Percentiles rank a stretch among this genome's conserved stretches.
phyloP scores from a whole-genome alignment of 2,329 filamentous ascomycete genomes.

The Penicillium sp. region DNA sequence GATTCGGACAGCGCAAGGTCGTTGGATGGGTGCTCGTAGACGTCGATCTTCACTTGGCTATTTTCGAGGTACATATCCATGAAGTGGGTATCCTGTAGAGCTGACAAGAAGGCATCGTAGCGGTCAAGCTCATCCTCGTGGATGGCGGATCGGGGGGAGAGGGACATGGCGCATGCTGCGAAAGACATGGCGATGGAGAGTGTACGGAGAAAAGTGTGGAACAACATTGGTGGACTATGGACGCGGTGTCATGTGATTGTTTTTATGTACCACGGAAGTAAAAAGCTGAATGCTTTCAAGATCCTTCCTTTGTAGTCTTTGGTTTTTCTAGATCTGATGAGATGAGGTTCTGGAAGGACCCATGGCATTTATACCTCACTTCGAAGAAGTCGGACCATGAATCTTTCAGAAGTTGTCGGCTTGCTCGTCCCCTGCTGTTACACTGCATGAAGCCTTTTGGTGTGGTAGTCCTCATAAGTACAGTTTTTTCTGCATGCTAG shows the following conservation, averaged over 20 bases:
- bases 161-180: background rate
- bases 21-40: conserved; percentile 2
- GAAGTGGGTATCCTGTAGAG: conserved; percentile 2
- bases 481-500: background rate
- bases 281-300: too few species aligned
- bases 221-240: background rate
- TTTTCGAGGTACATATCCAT: conserved; percentile 7
- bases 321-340: background rate
- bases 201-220: background rate
- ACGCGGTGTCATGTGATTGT: background rate
- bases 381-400: background rate
- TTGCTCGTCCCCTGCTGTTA: background rate
- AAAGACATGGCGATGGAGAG: conserved; percentile 1
- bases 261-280: background rate
- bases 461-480: background rate
- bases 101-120: conserved; percentile 4
- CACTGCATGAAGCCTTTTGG: background rate
- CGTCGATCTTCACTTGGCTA: conserved; percentile 6
- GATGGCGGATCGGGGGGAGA: conserved; percentile 3
- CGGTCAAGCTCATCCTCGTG: conserved; percentile 6
- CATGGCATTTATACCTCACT: background rate
- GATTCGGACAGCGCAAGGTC: background rate
- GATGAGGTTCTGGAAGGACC: background rate
- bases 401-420: background rate
- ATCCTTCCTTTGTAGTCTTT: too few species aligned